phyloP scores from a whole-genome alignment of 441 rosid genomes.

The Codiaeum variegatum region DNA sequence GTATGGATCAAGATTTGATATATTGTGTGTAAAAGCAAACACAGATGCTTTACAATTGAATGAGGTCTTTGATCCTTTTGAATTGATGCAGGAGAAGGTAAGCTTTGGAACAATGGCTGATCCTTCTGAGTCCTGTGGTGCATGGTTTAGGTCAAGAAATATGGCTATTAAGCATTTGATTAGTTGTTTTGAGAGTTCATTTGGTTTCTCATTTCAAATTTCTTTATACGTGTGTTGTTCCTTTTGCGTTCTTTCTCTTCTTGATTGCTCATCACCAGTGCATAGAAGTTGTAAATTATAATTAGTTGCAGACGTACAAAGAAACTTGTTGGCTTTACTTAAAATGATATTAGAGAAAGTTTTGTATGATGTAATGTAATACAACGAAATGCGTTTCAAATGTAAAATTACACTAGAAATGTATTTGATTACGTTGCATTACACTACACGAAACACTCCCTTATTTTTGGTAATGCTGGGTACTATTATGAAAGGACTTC shows the following conservation, averaged over 20 bases:
- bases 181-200: slow-evolving; percentile 68
- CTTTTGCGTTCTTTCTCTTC: slow-evolving; percentile 39
- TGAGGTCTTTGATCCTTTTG: slow-evolving; percentile 45
- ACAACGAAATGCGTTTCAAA: no score
- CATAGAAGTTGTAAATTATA: slow-evolving; percentile 8
- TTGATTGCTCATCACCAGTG: slow-evolving; percentile 48
- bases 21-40: slow-evolving; percentile 31
- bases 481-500: not conserved
- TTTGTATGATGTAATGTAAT: no score
- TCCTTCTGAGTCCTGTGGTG: slow-evolving; percentile 37
- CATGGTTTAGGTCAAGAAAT: slow-evolving; percentile 59
- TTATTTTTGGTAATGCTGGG: not conserved
- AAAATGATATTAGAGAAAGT: not conserved
- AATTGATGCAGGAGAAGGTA: slow-evolving; percentile 47
- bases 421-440: no score
- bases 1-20: slow-evolving; percentile 65
- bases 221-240: slow-evolving; percentile 30
- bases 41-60: slow-evolving; percentile 42
- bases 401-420: no score
- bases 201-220: slow-evolving; percentile 47
- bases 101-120: slow-evolving; percentile 52
- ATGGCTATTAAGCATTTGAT: slow-evolving; percentile 59
- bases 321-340: not conserved
- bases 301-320: not conserved
- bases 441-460: no score